Percentiles rank a stretch among this genome's conserved stretches.
These are phyloP conservation scores for Evernia prunastri DNA, from an alignment of 495 filamentous ascomycete genomes.

Conservation along the genomic window DNA sequence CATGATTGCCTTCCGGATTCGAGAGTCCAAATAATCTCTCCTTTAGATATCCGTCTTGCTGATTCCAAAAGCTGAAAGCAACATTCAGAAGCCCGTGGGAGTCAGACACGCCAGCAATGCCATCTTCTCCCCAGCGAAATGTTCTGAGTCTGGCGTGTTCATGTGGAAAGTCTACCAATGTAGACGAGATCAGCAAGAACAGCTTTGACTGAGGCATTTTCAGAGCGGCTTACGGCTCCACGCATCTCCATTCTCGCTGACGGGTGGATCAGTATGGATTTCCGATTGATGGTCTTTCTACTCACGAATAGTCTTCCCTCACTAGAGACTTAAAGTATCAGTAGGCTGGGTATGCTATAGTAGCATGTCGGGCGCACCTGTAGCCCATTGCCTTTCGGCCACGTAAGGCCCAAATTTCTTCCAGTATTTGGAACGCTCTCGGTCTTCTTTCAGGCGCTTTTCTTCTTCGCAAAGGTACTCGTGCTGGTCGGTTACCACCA, in stretches of 20 bases:
- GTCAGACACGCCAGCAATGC: conserved; percentile 92
- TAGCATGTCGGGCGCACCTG: conserved; percentile 44
- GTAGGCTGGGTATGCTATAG: background rate
- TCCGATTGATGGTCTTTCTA: conserved; percentile 21
- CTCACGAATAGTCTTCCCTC: conserved; percentile 89
- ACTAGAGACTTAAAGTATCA: conserved; percentile 44
- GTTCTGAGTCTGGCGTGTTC: conserved; percentile 81
- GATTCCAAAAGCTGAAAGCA: conserved; percentile 96
- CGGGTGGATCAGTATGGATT: conserved; percentile 14
- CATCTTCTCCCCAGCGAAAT: conserved; percentile 94
- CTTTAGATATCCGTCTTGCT: conserved; percentile 88
- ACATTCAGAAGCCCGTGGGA: conserved; percentile 86
- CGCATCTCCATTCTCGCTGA: conserved; percentile 73
- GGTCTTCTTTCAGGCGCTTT: conserved; percentile 78
- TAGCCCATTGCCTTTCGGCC: conserved; percentile 79
- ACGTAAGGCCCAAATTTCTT: conserved; percentile 50
- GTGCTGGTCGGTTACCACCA: conserved; percentile 83
- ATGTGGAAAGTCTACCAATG: conserved; percentile 72
- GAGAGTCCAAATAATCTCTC: conserved; percentile 90
- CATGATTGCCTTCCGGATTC: conserved; percentile 94
- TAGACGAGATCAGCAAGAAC: background rate
- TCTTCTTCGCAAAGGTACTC: conserved; percentile 83
- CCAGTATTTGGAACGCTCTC: conserved; percentile 76
- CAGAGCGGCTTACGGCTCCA: conserved; percentile 65
- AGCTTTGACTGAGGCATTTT: background rate